Base-by-base conservation (phyloP, 768 basidiomycete species). In the Leccinum rimulosum region DNA sequence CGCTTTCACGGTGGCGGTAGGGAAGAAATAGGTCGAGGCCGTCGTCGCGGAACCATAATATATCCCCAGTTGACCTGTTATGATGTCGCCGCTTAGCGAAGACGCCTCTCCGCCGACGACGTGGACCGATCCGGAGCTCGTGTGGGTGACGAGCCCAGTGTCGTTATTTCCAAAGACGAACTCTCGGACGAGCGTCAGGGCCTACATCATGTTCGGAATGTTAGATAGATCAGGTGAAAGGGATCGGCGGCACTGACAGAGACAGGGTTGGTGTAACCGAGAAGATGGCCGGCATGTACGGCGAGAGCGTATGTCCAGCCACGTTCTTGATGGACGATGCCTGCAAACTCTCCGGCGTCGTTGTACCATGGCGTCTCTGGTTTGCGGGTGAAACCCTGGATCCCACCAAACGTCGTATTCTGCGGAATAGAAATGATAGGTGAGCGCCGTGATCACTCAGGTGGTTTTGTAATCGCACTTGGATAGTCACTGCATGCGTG, bases 331-430 rank as follows among this genome's bases (percentile, higher is more conserved):
- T 88, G 87, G 17, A 90, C 78, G 33, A 89, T 84, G 0, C 89
- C 89, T 0, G 83, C 86, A 56, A 83, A 79, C 55, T 82, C 74
- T 12, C 84, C 83, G 2, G 70, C 66, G 54, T 88, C 85, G 53
- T 84, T 83, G 55, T 72, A 74, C 87, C 88, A 91, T 0, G 84
- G 80, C 0, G 89, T 90, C 3, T 84, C 80, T 0, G 89, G 89
- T 58, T 80, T 78, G 50, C 82, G 77, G 4, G 85, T 84, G 69
- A 91, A 91, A 4, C 89, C 89, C 71, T 84, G 86, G 47, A 85
- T 84, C 6, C 87, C 89, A 27, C 87, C 88, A 62, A 90, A 91
- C 0, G 89, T 89, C 27, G 88, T 89, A 64, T 91, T 91, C 86
- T 89, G 53, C 0, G 48, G 33, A 57, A 53, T 47, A 17, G 0